Evolutionary conservation across 768 basidiomycete genomes (phyloP).

Genomic region (Hortiboletus flavorubellus): DNA sequence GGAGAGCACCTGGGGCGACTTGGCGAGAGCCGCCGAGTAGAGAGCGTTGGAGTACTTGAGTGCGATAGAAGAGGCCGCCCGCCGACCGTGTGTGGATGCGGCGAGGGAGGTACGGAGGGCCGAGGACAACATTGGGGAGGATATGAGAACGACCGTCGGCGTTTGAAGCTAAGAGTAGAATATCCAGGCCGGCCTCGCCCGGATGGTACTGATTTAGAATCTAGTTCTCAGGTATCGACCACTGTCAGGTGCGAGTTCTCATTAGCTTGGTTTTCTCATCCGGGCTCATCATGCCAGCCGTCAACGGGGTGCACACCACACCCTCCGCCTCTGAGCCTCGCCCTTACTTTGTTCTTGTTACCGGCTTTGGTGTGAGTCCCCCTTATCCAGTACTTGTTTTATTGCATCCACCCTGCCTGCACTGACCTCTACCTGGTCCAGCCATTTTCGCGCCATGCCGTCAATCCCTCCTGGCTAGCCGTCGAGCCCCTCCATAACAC

Average conservation of each 20-base stretch:
- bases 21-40: conserved; percentile 76
- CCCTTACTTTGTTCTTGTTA: conserved; percentile 45
- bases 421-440: conserved; percentile 29
- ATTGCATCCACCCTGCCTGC: conserved; percentile 17
- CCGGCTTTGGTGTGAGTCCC: conserved; percentile 52
- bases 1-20: conserved; percentile 78
- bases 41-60: conserved; percentile 82
- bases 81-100: conserved; percentile 44
- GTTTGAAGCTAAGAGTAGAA: not conserved
- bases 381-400: conserved; percentile 22
- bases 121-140: conserved; percentile 52
- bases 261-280: not conserved
- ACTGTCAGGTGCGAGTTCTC: too few species aligned
- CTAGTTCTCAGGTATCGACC: conserved; percentile 6
- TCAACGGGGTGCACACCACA: conserved; percentile 19
- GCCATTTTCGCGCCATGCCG: conserved; percentile 54
- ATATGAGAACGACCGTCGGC: not conserved
- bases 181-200: conserved; percentile 6
- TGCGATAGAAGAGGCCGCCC: conserved; percentile 74
- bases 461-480: conserved; percentile 74
- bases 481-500: conserved; percentile 60
- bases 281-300: conserved; percentile 28
- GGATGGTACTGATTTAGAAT: not conserved
- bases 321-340: conserved; percentile 26
- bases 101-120: conserved; percentile 49